A percentile compares a stretch with the other conserved stretches of the same genome.
Evolutionary conservation across 495 filamentous ascomycete species (phyloP).

Genomic region (Lasiosphaeria miniovina): DNA sequence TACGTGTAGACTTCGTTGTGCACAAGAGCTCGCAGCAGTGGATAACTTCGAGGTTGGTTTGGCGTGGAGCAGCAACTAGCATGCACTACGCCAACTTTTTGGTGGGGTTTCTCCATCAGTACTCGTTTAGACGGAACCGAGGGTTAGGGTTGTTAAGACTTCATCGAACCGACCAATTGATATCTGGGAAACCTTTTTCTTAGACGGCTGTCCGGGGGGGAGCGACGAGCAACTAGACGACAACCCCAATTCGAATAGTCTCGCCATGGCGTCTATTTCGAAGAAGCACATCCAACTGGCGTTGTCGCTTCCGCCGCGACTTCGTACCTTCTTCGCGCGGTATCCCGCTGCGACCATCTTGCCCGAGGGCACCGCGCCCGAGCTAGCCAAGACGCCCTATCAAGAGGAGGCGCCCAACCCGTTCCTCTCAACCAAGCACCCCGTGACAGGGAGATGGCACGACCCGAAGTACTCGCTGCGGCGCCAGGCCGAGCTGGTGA

Average conservation of each 20-base stretch:
- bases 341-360: slow-evolving; percentile 69
- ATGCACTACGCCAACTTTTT: no score
- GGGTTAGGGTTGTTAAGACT: no score
- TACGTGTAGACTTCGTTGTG: no score
- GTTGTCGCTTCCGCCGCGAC: slow-evolving; percentile 62
- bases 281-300: slow-evolving; percentile 58
- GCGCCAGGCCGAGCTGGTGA: slow-evolving; percentile 87
- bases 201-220: neutral
- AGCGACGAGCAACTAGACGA: slow-evolving; percentile 4
- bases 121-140: no score
- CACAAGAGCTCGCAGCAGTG: no score
- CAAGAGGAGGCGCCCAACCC: slow-evolving; percentile 60
- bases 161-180: neutral
- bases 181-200: neutral
- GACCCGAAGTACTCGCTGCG: slow-evolving; percentile 77
- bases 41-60: no score
- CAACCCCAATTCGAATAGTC: neutral
- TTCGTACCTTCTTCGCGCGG: slow-evolving; percentile 84
- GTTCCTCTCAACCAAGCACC: slow-evolving; percentile 69
- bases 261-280: slow-evolving; percentile 29
- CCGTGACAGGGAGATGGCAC: slow-evolving; percentile 72
- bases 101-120: no score
- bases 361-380: slow-evolving; percentile 38
- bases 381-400: slow-evolving; percentile 41
- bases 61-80: no score